Evolutionary conservation across 2,329 filamentous ascomycete species (phyloP), one percentile per base, ranked within the genome.

Genomic region (Fusarium papillatum): DNA sequence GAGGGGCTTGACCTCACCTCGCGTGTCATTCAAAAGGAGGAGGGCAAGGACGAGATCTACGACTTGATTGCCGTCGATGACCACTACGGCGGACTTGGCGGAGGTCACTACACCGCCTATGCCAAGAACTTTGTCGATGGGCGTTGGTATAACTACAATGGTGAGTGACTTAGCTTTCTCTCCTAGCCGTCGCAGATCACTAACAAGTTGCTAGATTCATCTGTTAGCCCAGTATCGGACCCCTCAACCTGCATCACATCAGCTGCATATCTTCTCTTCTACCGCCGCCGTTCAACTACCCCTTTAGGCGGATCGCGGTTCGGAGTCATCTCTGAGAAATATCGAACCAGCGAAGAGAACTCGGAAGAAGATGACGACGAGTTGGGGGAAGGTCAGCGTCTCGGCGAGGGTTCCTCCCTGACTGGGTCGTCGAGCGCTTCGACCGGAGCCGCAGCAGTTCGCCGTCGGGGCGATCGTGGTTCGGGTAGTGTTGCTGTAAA

Each of bases 121-220:
- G 96, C 95, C 46, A 96, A 95, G 86, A 98, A 98, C 83, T 98
- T 98, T 84, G 88, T 94, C 72, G 95, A 98, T 80, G 90, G 90
- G 69, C 89, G 94, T 83, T 99, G 97, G 97, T 98, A 98, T 83
- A 95, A 97, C 78, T 98, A 97, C 84, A 98, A 99, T 83, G 96
- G 96, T 97, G 88, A 85, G 93, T 85, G 16, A 59, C 7, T 11
- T 10, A 31, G 24, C 31, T 26, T 53, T 7, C 26, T 59, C 17
- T 3, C 19, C 29, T 31, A 16, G 31, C 59, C 4, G 4, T 14
- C 19, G 13, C 38, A 16, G 31, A 34, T 60, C 71, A 77, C 87
- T 92, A 82, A 93, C 78, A 17, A 24, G 22, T 43, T 19, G 19
- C 55, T 79, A 98, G 96, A 98, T 84, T 94, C 95, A 10, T 91